Percentiles rank a stretch among this genome's conserved stretches.
These are phyloP conservation scores for Cladorrhinum samala DNA, from an alignment of 495 filamentous ascomycete genomes.

Conservation along the genomic window DNA sequence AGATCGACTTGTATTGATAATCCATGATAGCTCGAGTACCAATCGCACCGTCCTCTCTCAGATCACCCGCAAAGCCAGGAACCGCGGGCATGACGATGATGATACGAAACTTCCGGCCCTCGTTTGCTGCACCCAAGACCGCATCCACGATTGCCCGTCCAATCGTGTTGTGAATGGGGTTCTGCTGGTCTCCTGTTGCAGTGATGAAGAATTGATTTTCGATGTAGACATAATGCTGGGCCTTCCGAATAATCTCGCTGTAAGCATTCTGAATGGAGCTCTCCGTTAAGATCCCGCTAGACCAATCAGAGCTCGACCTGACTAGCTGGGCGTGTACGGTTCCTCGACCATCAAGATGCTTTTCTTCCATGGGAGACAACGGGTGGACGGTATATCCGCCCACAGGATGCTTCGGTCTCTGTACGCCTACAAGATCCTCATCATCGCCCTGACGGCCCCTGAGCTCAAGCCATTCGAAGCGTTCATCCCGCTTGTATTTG, in stretches of 20 bases:
- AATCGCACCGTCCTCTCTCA: conserved; percentile 71
- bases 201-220: conserved; percentile 99
- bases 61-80: conserved; percentile 88
- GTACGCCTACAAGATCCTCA: conserved; percentile 81
- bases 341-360: conserved; percentile 47
- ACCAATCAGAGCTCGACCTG: conserved; percentile 87
- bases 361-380: conserved; percentile 51
- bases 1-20: conserved; percentile 95
- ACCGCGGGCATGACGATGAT: conserved; percentile 87
- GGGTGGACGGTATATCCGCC: conserved; percentile 85
- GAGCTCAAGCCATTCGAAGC: conserved; percentile 77
- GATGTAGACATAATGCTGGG: conserved; percentile 90
- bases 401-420: conserved; percentile 76
- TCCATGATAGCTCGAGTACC: conserved; percentile 96
- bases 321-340: conserved; percentile 78
- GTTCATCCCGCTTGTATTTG: conserved; percentile 84
- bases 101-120: conserved; percentile 82
- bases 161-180: conserved; percentile 79
- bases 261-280: conserved; percentile 93
- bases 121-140: conserved; percentile 71
- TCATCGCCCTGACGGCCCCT: conserved; percentile 72
- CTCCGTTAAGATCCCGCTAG: conserved; percentile 84
- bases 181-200: conserved; percentile 81
- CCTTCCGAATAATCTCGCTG: conserved; percentile 72
- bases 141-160: conserved; percentile 87